Evolutionary conservation across 495 filamentous ascomycete genomes (phyloP), one percentile per base, ranked within the genome.

Genomic region (Cercophora newfieldiana): DNA sequence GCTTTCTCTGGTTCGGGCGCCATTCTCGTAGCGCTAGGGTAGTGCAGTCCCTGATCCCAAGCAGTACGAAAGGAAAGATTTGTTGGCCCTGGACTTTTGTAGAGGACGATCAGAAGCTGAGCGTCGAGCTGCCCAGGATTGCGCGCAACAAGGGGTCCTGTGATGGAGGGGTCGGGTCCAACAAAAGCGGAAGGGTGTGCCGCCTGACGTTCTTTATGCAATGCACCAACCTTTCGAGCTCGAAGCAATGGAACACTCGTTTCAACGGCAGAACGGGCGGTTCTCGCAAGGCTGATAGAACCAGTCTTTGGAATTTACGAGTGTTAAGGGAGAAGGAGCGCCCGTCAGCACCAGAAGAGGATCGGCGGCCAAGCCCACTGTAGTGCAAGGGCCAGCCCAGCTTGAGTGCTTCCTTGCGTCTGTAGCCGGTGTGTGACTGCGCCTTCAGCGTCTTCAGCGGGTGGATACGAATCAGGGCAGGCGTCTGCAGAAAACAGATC

Each of bases 151-250:
- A 29, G 54, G 54, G 22, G 22, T 29, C 25, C 54, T 57, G 8
- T 44, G 31, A 48, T 28, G 26, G 58, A 21, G 58, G 58, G 30
- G n/a, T 47, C 14, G 31, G 58, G 30, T 57, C 54, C 24, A 29
- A 26, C 24, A 57, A 30, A 19, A 26, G 26, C 22, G 3, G 4
- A 8, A 53, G 48, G 21, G 26, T 31, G 60, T 60, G 59, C 44
- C 61, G 51, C 61, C 61, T 63, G 61, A 63, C 61, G 61, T 63
- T 22, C 29, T 54, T 47, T 25, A 37, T 57, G 54, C 48, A 19
- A 21, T 29, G 28, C 31, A 19, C 44, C 26, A 8, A 21, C 14
- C 29, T 60, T 25, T 21, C 29, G 22, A 30, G 12, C 21, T 53
- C 10, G n/a, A 22, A 16, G 24, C 37, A 44, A 44, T 16, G 37